Conservation (phyloP, 2,329 filamentous ascomycete genomes). For the Bertia moriformis region DNA sequence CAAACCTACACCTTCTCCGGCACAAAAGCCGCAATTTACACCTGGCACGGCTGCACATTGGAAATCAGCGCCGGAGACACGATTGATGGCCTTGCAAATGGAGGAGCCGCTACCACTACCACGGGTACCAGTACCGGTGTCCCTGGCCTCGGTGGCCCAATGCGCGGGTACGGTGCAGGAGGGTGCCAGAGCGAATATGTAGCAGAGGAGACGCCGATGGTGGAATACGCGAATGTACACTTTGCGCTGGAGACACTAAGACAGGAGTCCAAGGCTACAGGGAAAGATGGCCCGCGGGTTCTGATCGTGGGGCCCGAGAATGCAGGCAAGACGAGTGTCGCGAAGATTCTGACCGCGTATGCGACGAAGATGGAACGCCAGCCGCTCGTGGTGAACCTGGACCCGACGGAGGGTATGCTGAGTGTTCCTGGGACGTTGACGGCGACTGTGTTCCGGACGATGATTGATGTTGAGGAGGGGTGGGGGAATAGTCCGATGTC, state of each 20-base stretch:
- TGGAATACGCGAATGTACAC: conserved; percentile 54
- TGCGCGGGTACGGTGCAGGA: conserved; percentile 41
- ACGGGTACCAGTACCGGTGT: conserved; percentile 11
- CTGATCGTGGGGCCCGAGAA: conserved; percentile 55
- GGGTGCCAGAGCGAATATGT: conserved; percentile 1
- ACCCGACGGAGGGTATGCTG: conserved; percentile 46
- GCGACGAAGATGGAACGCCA: conserved; percentile 42
- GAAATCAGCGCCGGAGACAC: conserved; percentile 30
- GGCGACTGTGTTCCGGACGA: conserved; percentile 48
- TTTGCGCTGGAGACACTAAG: conserved; percentile 53
- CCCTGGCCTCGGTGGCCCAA: conserved; percentile 14
- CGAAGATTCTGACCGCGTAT: conserved; percentile 49
- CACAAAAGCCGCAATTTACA: conserved; percentile 57
- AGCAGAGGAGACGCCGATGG: conserved; percentile 59
- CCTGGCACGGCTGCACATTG: conserved; percentile 57
- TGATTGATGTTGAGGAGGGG: conserved; percentile 57
- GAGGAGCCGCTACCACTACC: background rate
- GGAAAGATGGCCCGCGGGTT: conserved; percentile 42
- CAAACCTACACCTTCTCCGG: conserved; percentile 54
- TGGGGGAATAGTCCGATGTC: conserved; percentile 61
- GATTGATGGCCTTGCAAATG: background rate
- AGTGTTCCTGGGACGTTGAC: conserved; percentile 48
- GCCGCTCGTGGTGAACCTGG: conserved; percentile 53
- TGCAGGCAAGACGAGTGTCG: conserved; percentile 52
- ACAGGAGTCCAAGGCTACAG: conserved; percentile 29